Evolutionary conservation across 176 grass and related monocot species (phyloP), one percentile per base, ranked within the genome.

Genomic region (Puccinellia tenuiflora): DNA sequence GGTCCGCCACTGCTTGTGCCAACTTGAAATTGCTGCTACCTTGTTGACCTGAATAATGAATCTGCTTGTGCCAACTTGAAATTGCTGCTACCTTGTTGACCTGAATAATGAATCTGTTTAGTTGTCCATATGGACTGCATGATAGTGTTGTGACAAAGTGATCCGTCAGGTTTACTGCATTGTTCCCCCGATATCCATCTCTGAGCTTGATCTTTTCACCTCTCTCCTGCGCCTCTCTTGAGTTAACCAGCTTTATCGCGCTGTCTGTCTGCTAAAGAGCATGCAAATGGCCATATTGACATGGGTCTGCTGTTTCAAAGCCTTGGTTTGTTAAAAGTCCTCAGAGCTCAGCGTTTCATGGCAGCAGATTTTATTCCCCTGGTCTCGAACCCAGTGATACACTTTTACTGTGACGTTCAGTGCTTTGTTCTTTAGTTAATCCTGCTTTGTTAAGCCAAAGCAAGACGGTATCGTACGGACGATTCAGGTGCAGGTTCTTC

Each of bases 181-280:
- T 38, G 33, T 38, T 12, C 34, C 17, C 18, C 64, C n/a, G 34
- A n/a, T 68, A 21, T 38, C 33, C 64, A 67, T 35, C 17, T n/a
- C 31, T 5, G 63, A 20, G 31, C 17, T 66, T 17, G 39, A 26
- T n/a, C 39, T 60, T 60, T 60, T 33, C 61, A 64, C 29, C 29
- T 18, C 2, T 18, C 26, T 31, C 60, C 17, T 33, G 5, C 5
- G 30, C 16, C 35, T 6, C 71, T 74, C n/a, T 74, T 66, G 45
- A 66, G 65, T 56, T 67, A 56, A 82, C 0, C 56, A 24, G 83
- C 83, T 72, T 82, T 86, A 6, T 34, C 45, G 67, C 38, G 38
- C 66, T 68, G 65, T 17, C 18, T 86, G 84, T 83, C 88, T 68
- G 74, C 79, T 86, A 75, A 90, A 86, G 84, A 21, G 57, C 47